Evolutionary conservation across 116 monocot genomes (phyloP), one percentile per base, ranked within the genome.

Genomic region (Iris pallida): DNA sequence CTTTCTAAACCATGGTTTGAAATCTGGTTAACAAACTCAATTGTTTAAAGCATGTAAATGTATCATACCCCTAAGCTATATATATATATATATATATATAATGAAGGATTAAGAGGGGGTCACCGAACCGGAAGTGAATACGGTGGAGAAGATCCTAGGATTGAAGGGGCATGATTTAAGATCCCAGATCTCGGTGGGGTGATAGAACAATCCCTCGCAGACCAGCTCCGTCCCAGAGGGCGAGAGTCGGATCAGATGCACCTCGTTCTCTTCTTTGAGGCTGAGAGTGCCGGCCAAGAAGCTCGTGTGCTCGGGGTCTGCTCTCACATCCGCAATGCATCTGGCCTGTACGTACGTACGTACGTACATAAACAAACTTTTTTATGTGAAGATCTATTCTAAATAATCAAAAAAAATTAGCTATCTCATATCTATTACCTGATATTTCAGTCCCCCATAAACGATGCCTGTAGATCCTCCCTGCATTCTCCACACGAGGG

Each of bases 371-470:
- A 30, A 30, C 30, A 30, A 30, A 30, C 30, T 1, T 30, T 30
- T 30, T 30, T 30, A 42, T 3, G 30, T 30, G 30, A 3, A 30
- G 30, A 30, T 30, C 30, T 30, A 30, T 30, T 30, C 30, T 30
- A 3, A 30, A 30, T 30, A 30, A 30, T 30, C 30, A 30, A 30
- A 30, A 1, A 1, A 30, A 30, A 1, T 30, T 30, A 30, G 30
- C 30, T 30, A 30, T 30, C 30, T 30, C 30, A 30, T 7, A 10
- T 75, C 45, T 20, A 58, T 57, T 20, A 84, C 95, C 91, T 96
- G 97, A 79, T 92, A 97, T 47, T 97, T 97, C 68, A 97, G 92
- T 49, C 97, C 92, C 40, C 97, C 97, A 64, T 97, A 97, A 71
- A 92, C 97, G 64, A 97, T 90, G 69, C 97, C 87, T 20, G 84